Base-by-base conservation (phyloP, 225 moss, liverwort and hornwort species). In the Antitrichia curtipendula region DNA sequence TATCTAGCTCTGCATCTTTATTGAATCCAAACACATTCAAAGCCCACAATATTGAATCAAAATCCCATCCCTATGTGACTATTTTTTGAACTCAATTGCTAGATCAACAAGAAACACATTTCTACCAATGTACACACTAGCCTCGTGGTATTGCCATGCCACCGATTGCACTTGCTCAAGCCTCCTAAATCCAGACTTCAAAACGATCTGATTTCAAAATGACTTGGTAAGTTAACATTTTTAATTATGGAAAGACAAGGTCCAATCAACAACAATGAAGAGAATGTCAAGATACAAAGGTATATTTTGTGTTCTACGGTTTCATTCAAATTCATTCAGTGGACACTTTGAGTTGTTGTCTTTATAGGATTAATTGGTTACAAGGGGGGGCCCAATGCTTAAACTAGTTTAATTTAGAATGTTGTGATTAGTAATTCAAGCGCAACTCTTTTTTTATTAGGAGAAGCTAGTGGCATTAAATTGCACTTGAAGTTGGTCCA, bases 261-360 rank as follows among this genome's bases (percentile, higher is more conserved):
- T 1, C 45, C 29, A 47, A 47, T 73, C 29, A 47, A 29, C 29
- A 73, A 10, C 11, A 17, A 11, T 18, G 7, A 73, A 29, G 45
- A 25, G 3, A 45, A 28, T 45, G 28, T 6, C 0, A 28, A 9
- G 17, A 16, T 41, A 8, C 28, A 72, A 28, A 45, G 2, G 29
- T 45, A 16, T 28, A 6, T 10, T 29, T 45, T 10, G 3, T 2
- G 0, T 16, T 27, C 3, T 71, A 9, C 0, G 0, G 1, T 27
- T 9, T 41, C 5, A 2, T 17, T 72, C 2, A 11, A 47, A 31
- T 2, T 47, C 18, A 74, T 18, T 74, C 3, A 73, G 27, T 47
- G 6, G 2, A 47, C 29, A 49, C 2, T 49, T 47, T 73, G 2
- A 7, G 2, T 47, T 12, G 4, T 10, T 73, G 12, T 47, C 49